Conservation (phyloP, 2,329 filamentous ascomycete species). For the Nothomitra cinnamomea region DNA sequence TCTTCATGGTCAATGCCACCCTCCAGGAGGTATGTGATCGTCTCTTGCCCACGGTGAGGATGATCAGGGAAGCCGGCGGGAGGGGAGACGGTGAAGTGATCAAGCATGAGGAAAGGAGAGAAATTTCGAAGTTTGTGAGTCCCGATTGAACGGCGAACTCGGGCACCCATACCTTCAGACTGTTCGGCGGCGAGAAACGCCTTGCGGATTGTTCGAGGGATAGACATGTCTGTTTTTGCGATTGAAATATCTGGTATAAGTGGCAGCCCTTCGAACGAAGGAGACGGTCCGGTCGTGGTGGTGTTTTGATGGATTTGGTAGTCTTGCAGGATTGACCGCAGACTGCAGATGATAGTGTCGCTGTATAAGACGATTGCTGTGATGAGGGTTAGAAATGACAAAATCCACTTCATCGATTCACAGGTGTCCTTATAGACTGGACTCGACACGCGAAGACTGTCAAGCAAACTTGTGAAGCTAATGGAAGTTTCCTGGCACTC, state of each 20-base stretch:
- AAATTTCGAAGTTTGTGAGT: slow-evolving; percentile 71
- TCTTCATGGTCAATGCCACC: slow-evolving; percentile 86
- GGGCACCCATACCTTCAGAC: slow-evolving; percentile 72
- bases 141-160: slow-evolving; percentile 74
- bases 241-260: background rate
- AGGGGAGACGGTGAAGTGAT: slow-evolving; percentile 68
- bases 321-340: background rate
- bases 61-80: slow-evolving; percentile 87
- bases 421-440: background rate
- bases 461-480: too few species aligned
- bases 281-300: background rate
- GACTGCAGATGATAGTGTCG: background rate
- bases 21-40: slow-evolving; percentile 75
- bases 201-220: slow-evolving; percentile 61
- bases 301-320: background rate
- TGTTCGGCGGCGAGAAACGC: slow-evolving; percentile 74
- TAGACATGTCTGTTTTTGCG: slow-evolving; percentile 31
- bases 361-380: background rate
- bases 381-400: background rate
- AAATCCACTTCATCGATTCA: background rate
- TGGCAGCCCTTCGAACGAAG: background rate
- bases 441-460: too few species aligned
- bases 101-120: slow-evolving; percentile 88
- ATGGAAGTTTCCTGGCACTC: too few species aligned
- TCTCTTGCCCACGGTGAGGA: slow-evolving; percentile 66